Evolutionary conservation across 2,329 filamentous ascomycete genomes (phyloP).

Genomic region (Cordyceps farinosa): DNA sequence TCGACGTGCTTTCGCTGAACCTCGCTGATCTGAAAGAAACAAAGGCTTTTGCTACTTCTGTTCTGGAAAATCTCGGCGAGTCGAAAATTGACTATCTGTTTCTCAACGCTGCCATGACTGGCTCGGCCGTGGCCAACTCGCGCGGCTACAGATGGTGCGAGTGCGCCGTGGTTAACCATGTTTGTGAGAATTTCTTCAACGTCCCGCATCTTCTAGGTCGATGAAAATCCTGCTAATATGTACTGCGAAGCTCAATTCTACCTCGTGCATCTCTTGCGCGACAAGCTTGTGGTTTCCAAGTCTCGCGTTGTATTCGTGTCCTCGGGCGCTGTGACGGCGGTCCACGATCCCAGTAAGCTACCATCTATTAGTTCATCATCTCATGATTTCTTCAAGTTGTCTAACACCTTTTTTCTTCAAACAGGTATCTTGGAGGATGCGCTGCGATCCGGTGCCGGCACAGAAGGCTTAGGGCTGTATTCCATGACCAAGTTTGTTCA

Average conservation of each 20-base stretch:
- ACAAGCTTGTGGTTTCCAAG: conserved; percentile 44
- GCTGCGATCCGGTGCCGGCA: conserved; percentile 38
- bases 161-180: conserved; percentile 48
- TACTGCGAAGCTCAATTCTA: conserved; percentile 48
- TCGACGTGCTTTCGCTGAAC: conserved; percentile 48
- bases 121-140: conserved; percentile 32
- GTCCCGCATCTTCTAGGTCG: no score
- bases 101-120: conserved; percentile 45
- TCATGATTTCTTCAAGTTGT: no score
- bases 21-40: conserved; percentile 43
- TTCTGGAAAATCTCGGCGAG: conserved; percentile 39
- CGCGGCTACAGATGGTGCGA: conserved; percentile 49
- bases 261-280: conserved; percentile 45
- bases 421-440: conserved; percentile 36
- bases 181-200: conserved; percentile 34
- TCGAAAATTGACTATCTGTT: conserved; percentile 46
- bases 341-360: conserved; percentile 35
- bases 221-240: background rate
- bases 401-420: background rate
- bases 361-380: background rate
- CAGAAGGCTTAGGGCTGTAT: conserved; percentile 33
- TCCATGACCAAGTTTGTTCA: conserved; percentile 47
- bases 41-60: conserved; percentile 43
- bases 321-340: conserved; percentile 41
- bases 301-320: conserved; percentile 50